Evolutionary conservation across 139 green algal species (phyloP).

Genomic region (Micromonas pusilla): DNA sequence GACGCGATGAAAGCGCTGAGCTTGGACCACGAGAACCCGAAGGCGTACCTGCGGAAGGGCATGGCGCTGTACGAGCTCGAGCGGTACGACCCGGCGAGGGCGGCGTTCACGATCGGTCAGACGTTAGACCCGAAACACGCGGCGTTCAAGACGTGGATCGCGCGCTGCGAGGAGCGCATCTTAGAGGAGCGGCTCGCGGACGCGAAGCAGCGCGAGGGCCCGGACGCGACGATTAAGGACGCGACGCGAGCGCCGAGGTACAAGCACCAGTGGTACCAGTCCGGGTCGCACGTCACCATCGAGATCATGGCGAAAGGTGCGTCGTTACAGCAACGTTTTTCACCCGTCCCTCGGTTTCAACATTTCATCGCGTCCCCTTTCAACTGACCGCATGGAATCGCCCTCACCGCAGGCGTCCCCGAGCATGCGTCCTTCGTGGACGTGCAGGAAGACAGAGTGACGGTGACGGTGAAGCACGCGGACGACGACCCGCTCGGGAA

Average conservation of each 20-base stretch:
- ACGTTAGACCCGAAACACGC: neutral
- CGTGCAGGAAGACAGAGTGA: neutral
- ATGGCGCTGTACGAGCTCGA: neutral
- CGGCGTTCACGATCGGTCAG: neutral
- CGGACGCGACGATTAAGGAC: neutral
- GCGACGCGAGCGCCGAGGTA: neutral
- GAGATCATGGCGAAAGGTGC: conserved; percentile 5
- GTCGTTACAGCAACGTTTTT: too few relatives aligned
- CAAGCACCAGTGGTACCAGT: conserved; percentile 23
- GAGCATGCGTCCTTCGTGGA: neutral
- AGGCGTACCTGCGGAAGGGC: conserved; percentile 4
- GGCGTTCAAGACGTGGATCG: neutral
- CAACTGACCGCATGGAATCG: too few relatives aligned
- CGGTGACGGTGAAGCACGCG: neutral
- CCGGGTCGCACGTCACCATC: neutral
- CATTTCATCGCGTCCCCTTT: too few relatives aligned
- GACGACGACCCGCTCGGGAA: neutral
- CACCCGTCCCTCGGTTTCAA: too few relatives aligned
- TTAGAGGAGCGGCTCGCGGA: neutral
- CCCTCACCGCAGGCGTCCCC: too few relatives aligned
- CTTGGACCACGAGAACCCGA: neutral
- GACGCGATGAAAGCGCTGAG: neutral
- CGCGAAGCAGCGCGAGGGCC: neutral
- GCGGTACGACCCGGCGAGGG: neutral
- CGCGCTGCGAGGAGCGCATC: neutral